phyloP scores from a whole-genome alignment of 2,329 filamentous ascomycete species.

The Hymenotorrendiella dingleyae region DNA sequence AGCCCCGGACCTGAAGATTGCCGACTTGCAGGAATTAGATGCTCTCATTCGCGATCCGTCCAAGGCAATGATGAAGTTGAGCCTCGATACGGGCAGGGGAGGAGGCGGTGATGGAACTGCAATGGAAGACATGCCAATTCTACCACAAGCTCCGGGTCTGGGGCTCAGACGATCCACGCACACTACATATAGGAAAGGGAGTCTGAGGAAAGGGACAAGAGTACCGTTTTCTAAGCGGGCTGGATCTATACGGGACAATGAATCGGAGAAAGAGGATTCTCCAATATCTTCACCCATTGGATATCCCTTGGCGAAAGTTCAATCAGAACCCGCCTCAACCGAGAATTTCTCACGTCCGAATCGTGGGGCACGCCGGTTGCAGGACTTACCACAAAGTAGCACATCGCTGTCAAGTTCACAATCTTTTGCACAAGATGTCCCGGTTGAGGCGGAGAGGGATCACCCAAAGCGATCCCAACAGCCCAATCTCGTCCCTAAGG shows the following conservation, averaged over 20 bases:
- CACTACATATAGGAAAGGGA: slow-evolving; percentile 86
- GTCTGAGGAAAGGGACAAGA: slow-evolving; percentile 72
- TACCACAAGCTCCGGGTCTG: slow-evolving; percentile 70
- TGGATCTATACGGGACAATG: slow-evolving; percentile 51
- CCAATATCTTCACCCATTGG: slow-evolving; percentile 40
- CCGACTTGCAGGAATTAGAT: slow-evolving; percentile 63
- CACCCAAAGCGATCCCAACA: slow-evolving; percentile 7
- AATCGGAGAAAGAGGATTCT: slow-evolving; percentile 49
- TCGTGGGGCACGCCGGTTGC: slow-evolving; percentile 24
- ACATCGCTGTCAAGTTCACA: slow-evolving; percentile 9
- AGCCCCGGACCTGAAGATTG: slow-evolving; percentile 53
- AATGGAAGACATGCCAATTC: slow-evolving; percentile 75
- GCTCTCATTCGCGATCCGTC: slow-evolving; percentile 76
- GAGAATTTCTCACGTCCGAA: slow-evolving; percentile 59
- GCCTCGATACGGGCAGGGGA: slow-evolving; percentile 31
- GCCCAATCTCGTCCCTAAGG: slow-evolving; percentile 28
- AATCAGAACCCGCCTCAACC: slow-evolving; percentile 59
- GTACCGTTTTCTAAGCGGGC: slow-evolving; percentile 69
- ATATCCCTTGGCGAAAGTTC: slow-evolving; percentile 49
- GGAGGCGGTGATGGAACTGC: slow-evolving; percentile 32
- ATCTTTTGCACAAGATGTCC: slow-evolving; percentile 9
- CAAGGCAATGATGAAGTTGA: slow-evolving; percentile 63
- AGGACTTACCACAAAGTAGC: slow-evolving; percentile 18
- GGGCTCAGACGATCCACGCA: slow-evolving; percentile 84
- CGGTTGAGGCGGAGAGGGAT: slow-evolving; percentile 5